Evolutionary conservation across 1,139 yeast species (phyloP).

Genomic region (Magnusiomyces paraingens): DNA sequence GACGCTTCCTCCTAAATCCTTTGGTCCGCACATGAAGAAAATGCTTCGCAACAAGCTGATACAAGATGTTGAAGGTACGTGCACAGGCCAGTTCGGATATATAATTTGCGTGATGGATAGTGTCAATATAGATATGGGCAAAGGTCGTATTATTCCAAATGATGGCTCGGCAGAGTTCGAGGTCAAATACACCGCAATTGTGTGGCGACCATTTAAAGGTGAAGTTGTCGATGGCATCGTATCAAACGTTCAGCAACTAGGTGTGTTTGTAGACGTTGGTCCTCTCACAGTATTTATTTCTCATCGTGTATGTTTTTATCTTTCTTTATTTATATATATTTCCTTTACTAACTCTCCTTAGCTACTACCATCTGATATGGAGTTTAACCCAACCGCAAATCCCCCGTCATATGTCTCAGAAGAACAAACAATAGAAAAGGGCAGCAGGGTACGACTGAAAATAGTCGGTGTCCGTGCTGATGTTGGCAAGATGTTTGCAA

Average conservation of each 20-base stretch:
- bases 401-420: constrained; percentile 98
- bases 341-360: constrained; percentile 13
- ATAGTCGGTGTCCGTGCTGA: constrained; percentile 97
- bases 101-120: constrained; percentile 94
- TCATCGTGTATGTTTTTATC: constrained; percentile 48
- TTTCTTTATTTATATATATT: not conserved
- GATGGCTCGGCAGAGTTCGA: constrained; percentile 94
- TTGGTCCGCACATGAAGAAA: constrained; percentile 97
- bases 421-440: constrained; percentile 91
- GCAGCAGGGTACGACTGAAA: constrained; percentile 87
- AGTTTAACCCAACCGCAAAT: constrained; percentile 89
- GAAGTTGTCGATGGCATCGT: constrained; percentile 97
- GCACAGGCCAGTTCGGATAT: constrained; percentile 98
- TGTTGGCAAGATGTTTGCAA: constrained; percentile 94
- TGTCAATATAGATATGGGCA: constrained; percentile 90
- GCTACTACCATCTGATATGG: constrained; percentile 89
- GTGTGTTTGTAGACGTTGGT: constrained; percentile 97
- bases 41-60: constrained; percentile 81
- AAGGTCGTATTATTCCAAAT: constrained; percentile 86
- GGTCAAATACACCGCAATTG: constrained; percentile 93
- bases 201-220: constrained; percentile 97
- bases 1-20: constrained; percentile 93
- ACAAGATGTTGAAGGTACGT: constrained; percentile 96
- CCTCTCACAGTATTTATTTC: constrained; percentile 93
- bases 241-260: constrained; percentile 90